A percentile compares a stretch with the other conserved stretches of the same genome.
These are phyloP conservation scores for Aureobasidium sp. DNA, from an alignment of 2,329 filamentous ascomycete genomes.

Conservation along the genomic window DNA sequence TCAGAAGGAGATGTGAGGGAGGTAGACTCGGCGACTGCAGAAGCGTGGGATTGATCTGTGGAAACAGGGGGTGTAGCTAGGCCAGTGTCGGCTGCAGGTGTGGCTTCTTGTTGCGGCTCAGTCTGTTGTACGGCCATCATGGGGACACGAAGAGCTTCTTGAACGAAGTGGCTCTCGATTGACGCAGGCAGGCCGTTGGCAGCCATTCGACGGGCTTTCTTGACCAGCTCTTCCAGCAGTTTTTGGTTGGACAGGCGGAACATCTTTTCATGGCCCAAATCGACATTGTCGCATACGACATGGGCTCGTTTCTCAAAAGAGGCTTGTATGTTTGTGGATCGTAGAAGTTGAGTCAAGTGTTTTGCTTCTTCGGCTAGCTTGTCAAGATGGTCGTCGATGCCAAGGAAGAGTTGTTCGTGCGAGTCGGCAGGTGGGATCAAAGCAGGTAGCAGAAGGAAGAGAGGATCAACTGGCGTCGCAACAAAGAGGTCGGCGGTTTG, in stretches of 20 bases:
- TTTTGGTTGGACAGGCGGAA: constrained; percentile 71
- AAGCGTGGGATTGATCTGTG: constrained; percentile 14
- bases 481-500: constrained; percentile 70
- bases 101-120: constrained; percentile 17
- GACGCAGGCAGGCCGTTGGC: constrained; percentile 61
- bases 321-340: constrained; percentile 40
- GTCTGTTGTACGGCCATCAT: constrained; percentile 55
- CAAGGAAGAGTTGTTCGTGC: constrained; percentile 58
- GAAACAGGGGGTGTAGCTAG: constrained; percentile 21
- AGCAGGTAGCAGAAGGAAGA: constrained; percentile 76
- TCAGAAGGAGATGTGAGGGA: constrained; percentile 26
- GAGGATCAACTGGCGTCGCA: constrained; percentile 73
- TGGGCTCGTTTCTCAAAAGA: constrained; percentile 48
- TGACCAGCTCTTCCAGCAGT: constrained; percentile 56
- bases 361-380: constrained; percentile 48
- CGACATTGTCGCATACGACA: constrained; percentile 70
- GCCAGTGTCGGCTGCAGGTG: background rate
- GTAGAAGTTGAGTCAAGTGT: constrained; percentile 54
- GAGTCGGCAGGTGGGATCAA: constrained; percentile 46
- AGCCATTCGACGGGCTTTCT: constrained; percentile 67
- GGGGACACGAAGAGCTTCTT: constrained; percentile 67
- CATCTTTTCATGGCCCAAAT: constrained; percentile 78
- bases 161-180: constrained; percentile 80
- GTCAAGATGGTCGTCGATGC: constrained; percentile 66
- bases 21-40: constrained; percentile 20